Conservation (phyloP, 352 stramenopile species). For the Blastocystis sp. region DNA sequence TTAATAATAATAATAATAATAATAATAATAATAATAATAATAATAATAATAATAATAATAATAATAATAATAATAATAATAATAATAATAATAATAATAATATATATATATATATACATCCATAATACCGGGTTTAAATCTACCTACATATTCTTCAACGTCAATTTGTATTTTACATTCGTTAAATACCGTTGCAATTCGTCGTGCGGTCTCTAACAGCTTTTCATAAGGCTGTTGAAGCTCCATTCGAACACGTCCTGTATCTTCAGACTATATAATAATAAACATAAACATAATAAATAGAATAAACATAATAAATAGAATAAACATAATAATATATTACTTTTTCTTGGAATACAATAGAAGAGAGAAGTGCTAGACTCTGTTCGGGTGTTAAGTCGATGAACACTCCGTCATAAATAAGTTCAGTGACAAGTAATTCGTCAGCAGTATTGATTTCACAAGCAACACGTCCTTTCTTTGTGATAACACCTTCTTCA, state of each 20-base stretch:
- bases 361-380: constrained; percentile 75
- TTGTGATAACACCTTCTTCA: constrained; percentile 78
- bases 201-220: constrained; percentile 73
- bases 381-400: constrained; percentile 83
- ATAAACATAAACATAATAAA: no score
- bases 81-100: constrained; percentile 44
- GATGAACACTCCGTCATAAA: constrained; percentile 92
- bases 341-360: constrained; percentile 80
- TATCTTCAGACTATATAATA: constrained; percentile 26
- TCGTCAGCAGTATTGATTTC: constrained; percentile 94
- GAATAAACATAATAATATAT: constrained; percentile 68
- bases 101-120: constrained; percentile 90
- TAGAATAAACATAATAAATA: no score
- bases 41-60: background rate
- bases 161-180: constrained; percentile 76
- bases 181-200: constrained; percentile 64
- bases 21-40: background rate
- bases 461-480: constrained; percentile 91
- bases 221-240: constrained; percentile 68
- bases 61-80: background rate
- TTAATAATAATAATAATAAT: constrained; percentile 4
- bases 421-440: constrained; percentile 87
- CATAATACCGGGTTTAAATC: constrained; percentile 90
- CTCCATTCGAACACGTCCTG: constrained; percentile 50
- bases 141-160: constrained; percentile 83